Evolutionary conservation across 768 basidiomycete species (phyloP).

Genomic region (Termitomyces sp.): DNA sequence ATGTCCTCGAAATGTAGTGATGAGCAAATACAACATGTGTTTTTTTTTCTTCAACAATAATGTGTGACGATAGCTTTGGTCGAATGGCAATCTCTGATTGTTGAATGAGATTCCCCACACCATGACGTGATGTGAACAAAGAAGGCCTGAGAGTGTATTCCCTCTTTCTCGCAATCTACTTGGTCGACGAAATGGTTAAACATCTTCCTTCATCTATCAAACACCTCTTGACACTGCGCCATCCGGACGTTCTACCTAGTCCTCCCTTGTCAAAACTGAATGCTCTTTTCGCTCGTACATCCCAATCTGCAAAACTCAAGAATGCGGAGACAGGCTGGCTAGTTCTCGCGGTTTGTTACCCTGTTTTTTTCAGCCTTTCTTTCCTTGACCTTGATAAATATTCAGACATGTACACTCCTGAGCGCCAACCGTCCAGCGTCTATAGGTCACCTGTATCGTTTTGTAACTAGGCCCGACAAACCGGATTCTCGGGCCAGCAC

Average conservation of each 20-base stretch:
- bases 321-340: constrained; percentile 78
- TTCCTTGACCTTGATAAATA: constrained; percentile 12
- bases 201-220: constrained; percentile 65
- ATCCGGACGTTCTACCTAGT: constrained; percentile 50
- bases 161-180: neutral
- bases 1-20: constrained; percentile 11
- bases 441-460: constrained; percentile 76
- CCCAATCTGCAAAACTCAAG: constrained; percentile 54
- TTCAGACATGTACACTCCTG: constrained; percentile 77
- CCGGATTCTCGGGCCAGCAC: constrained; percentile 35
- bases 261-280: constrained; percentile 51
- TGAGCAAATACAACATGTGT: constrained; percentile 6
- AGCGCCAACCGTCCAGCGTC: constrained; percentile 78
- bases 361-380: neutral
- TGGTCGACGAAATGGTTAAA: constrained; percentile 26
- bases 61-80: neutral
- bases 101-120: neutral
- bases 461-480: constrained; percentile 49
- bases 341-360: constrained; percentile 53
- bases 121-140: neutral
- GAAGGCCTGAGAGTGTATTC: neutral
- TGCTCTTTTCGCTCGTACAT: constrained; percentile 53
- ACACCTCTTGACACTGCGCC: constrained; percentile 63
- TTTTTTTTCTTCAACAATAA: neutral
- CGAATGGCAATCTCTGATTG: neutral